Percentiles rank a stretch among this genome's conserved stretches.
Conservation (phyloP, 1,284 basidiomycete genomes). For the Melampsora americana region DNA sequence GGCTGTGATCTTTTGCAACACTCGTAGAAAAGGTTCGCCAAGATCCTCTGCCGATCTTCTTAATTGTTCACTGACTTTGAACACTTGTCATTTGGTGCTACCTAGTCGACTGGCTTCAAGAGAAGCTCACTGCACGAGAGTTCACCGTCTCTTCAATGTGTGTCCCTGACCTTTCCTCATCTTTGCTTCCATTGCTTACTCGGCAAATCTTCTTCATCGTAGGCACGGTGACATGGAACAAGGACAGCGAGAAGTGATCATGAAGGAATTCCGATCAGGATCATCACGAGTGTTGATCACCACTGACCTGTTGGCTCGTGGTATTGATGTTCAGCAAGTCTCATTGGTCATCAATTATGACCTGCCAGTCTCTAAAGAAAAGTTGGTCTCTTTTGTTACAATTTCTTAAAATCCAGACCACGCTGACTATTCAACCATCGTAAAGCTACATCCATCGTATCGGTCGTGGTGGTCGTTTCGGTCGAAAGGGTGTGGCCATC, state of each 20-base stretch:
- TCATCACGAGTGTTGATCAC: constrained; percentile 93
- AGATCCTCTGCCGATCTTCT: not conserved
- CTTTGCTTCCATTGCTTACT: constrained; percentile 46
- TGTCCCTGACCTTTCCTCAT: constrained; percentile 27
- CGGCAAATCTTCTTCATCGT: constrained; percentile 49
- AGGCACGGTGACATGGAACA: constrained; percentile 96
- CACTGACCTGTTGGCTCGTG: constrained; percentile 97
- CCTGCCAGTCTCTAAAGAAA: constrained; percentile 61
- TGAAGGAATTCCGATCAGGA: constrained; percentile 95
- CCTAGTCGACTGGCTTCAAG: constrained; percentile 95
- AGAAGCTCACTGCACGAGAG: constrained; percentile 95
- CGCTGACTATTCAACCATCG: constrained; percentile 58
- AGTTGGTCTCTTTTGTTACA: not conserved
- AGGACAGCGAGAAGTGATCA: constrained; percentile 96
- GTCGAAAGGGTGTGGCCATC: constrained; percentile 71
- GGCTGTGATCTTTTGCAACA: constrained; percentile 99
- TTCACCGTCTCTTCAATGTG: constrained; percentile 88
- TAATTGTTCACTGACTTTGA: not conserved
- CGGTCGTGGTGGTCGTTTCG: constrained; percentile 90
- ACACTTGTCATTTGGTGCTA: too few species aligned
- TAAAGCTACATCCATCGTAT: constrained; percentile 99
- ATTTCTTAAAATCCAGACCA: not conserved
- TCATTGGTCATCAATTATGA: constrained; percentile 98
- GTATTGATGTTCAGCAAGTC: constrained; percentile 98
- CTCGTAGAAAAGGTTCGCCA: constrained; percentile 75